Base-by-base conservation (phyloP, 345 rosid species). In the Diplotaxis tenuifolia region DNA sequence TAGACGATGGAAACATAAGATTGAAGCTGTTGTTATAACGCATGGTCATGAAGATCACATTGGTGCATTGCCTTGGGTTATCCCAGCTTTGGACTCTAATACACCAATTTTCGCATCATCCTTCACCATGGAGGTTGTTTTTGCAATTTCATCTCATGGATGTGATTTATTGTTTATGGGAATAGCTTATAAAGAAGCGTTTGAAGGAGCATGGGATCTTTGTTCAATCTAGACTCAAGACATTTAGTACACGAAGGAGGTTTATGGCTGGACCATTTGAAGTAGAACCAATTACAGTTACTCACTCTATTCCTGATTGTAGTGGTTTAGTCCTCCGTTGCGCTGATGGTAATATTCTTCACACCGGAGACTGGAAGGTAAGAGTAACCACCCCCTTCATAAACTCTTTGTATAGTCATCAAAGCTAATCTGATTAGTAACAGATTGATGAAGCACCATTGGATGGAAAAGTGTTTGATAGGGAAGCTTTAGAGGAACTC, bases 21-120 rank as follows among this genome's bases (percentile, higher is more conserved):
- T 95, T 74, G 99, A 95, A 84, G 99, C 96, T 67, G 91, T 95
- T 81, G 76, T 95, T 71, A 95, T 95, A 76, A 95, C 99, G 22
- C 99, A 95, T 62, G 99, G 99, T 71, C 99, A 95, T 27, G 99
- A 95, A 83, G 99, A 95, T 86, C 99, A 95, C 97, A 95, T 95
- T 78, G 99, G 99, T 86, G 97, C 99, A 56, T 89, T 95, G 96
- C 97, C 99, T 75, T 95, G 99, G 99, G 99, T 95, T 50, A 84
- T 95, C 77, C 96, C 99, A 3, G 96, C 97, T 25, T 67, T 95
- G 87, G 99, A 95, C 84, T 19, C 86, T 54, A 71, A 63, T 65
- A 92, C 97, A 29, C 97, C 99, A 8, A 90, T 95, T 80, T 92
- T 74, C 73, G 88, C 99, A 18, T 95, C 99, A 58, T 95, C 99